Evolutionary conservation across 192 early-diverging fungal genomes (phyloP).

Genomic region (Paraglomus occultum): DNA sequence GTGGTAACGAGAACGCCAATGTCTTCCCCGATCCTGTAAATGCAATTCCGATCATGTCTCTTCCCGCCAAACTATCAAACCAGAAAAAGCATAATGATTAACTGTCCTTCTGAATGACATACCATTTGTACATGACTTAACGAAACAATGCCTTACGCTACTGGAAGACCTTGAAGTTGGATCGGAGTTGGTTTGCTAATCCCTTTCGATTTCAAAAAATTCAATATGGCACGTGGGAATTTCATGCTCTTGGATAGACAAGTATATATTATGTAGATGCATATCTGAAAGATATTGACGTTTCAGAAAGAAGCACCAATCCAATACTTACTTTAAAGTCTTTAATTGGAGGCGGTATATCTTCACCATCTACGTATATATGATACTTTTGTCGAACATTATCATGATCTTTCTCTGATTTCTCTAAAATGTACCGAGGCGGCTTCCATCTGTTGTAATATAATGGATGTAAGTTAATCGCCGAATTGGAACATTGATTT

Average conservation of each 20-base stretch:
- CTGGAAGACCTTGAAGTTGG: constrained; percentile 96
- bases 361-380: constrained; percentile 86
- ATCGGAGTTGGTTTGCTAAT: constrained; percentile 94
- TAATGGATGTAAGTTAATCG: neutral
- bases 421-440: constrained; percentile 65
- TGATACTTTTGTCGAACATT: constrained; percentile 78
- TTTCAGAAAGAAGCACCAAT: constrained; percentile 8
- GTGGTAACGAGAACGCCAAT: constrained; percentile 89
- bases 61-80: constrained; percentile 61
- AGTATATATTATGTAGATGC: neutral
- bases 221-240: constrained; percentile 73
- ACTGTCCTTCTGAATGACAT: neutral
- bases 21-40: constrained; percentile 99
- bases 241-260: constrained; percentile 68
- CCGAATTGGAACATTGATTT: neutral
- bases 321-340: constrained; percentile 56
- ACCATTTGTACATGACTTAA: no score
- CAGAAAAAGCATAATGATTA: constrained; percentile 7
- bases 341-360: constrained; percentile 81
- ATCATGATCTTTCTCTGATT: constrained; percentile 49
- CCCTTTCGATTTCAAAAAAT: constrained; percentile 74
- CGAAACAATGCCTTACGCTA: constrained; percentile 50
- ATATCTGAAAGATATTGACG: neutral
- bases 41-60: constrained; percentile 98
- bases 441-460: constrained; percentile 65